phyloP scores from a whole-genome alignment of 768 basidiomycete species.

The Rhodotorula kratochvilovae region DNA sequence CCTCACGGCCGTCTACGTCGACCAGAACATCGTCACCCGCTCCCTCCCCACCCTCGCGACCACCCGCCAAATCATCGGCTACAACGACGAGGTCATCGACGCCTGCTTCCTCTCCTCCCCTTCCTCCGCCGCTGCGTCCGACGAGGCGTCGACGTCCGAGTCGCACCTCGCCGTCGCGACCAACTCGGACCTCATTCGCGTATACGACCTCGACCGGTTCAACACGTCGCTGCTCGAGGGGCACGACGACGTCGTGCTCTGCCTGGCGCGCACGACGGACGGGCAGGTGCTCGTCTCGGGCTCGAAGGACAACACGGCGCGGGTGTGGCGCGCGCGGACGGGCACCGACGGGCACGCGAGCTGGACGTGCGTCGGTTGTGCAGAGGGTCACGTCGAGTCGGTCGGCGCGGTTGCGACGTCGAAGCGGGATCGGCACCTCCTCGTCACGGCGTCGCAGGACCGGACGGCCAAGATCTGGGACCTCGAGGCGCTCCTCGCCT shows the following conservation, averaged over 20 bases:
- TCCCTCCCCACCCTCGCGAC: constrained; percentile 60
- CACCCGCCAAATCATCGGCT: constrained; percentile 81
- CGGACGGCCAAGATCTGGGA: constrained; percentile 99
- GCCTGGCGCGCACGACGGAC: constrained; percentile 64
- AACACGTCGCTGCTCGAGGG: constrained; percentile 82
- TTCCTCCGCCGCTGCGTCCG: constrained; percentile 40
- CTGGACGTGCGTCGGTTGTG: constrained; percentile 75
- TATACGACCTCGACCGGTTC: constrained; percentile 70
- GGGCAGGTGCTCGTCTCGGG: constrained; percentile 79
- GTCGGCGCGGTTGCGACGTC: constrained; percentile 84
- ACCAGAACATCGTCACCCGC: constrained; percentile 93
- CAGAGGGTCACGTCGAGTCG: constrained; percentile 91
- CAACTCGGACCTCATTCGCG: constrained; percentile 88
- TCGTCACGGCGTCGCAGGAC: constrained; percentile 95
- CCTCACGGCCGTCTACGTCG: constrained; percentile 80
- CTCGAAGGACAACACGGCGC: constrained; percentile 82
- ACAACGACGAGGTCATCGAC: constrained; percentile 97
- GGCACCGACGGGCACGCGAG: constrained; percentile 43
- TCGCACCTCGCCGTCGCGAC: constrained; percentile 88
- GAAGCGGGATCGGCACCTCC: constrained; percentile 58
- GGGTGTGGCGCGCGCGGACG: constrained; percentile 64
- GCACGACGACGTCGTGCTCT: constrained; percentile 85
- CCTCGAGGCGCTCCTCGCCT: constrained; percentile 51
- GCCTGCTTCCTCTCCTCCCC: constrained; percentile 65
- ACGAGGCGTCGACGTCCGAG: constrained; percentile 49